Conservation (phyloP, 1,284 basidiomycete genomes). For the Irpex sp. region DNA sequence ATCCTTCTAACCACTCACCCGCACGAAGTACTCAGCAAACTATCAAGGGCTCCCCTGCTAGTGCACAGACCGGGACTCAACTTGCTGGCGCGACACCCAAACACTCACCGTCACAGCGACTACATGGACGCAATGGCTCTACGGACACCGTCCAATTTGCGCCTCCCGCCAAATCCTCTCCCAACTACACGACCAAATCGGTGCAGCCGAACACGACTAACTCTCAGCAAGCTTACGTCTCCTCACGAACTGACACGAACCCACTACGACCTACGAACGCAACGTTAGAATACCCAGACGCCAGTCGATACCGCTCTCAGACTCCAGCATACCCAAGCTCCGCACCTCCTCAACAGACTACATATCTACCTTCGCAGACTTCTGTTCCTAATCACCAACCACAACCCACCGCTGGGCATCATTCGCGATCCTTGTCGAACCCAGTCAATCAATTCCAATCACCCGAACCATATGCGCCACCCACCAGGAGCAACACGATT, state of each 20-base stretch:
- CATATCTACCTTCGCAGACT: slow-evolving; percentile 8
- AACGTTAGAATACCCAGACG: slow-evolving; percentile 29
- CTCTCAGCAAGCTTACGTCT: slow-evolving; percentile 17
- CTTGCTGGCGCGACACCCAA: slow-evolving; percentile 21
- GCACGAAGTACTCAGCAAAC: slow-evolving; percentile 11
- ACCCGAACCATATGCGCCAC: neutral
- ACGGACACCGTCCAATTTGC: slow-evolving; percentile 28
- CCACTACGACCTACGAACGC: slow-evolving; percentile 19
- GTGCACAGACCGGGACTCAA: slow-evolving; percentile 6
- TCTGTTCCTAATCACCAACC: slow-evolving; percentile 1
- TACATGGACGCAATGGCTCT: slow-evolving; percentile 28
- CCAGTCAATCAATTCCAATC: slow-evolving; percentile 1
- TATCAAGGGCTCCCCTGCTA: slow-evolving; percentile 17
- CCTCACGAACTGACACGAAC: slow-evolving; percentile 27
- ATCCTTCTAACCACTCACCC: slow-evolving; percentile 14
- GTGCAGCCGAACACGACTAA: slow-evolving; percentile 20
- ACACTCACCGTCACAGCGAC: slow-evolving; percentile 24
- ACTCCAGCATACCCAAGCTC: slow-evolving; percentile 22
- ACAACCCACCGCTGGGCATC: neutral
- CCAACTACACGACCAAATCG: slow-evolving; percentile 18
- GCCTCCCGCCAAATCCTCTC: slow-evolving; percentile 18
- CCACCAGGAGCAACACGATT: slow-evolving; percentile 7
- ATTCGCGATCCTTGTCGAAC: slow-evolving; percentile 10
- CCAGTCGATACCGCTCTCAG: slow-evolving; percentile 27
- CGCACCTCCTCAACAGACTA: slow-evolving; percentile 9